Evolutionary conservation across 176 grass and related monocot genomes (phyloP).

Genomic region (Leersia perrieri): DNA sequence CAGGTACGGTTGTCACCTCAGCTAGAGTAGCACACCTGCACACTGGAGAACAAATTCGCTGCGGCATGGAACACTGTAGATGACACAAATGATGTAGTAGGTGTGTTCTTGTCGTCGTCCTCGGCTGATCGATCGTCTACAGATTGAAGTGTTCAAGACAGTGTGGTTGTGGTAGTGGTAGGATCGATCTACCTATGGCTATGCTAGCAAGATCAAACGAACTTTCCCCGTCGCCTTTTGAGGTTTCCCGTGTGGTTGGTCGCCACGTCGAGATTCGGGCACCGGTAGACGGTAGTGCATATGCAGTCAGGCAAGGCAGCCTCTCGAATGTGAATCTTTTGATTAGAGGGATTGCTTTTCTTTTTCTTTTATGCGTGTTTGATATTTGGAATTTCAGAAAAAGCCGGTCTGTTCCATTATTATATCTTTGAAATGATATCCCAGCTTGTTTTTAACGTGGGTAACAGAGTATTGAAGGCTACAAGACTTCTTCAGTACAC

Average conservation of each 20-base stretch:
- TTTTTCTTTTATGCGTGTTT: neutral
- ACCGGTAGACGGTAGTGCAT: neutral
- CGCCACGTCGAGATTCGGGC: constrained; percentile 1
- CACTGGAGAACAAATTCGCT: constrained; percentile 2
- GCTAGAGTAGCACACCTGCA: neutral
- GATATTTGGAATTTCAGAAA: neutral
- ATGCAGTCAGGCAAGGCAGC: neutral
- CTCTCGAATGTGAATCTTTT: neutral
- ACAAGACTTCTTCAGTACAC: too few species aligned
- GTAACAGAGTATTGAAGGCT: too few species aligned
- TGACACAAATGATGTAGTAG: neutral
- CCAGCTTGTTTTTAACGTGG: too few species aligned
- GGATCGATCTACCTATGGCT: neutral
- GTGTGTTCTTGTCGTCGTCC: neutral
- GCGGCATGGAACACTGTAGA: neutral
- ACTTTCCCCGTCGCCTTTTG: neutral
- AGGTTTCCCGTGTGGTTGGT: neutral
- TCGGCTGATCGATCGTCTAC: neutral
- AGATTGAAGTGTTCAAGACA: neutral
- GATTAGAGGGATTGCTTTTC: neutral
- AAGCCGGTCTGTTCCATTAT: neutral
- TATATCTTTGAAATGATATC: neutral
- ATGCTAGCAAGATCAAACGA: neutral
- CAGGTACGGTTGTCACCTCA: neutral
- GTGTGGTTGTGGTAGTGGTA: neutral